A percentile compares a stretch with the other conserved stretches of the same genome.
These are phyloP conservation scores for Earliella scabrosa DNA, from an alignment of 1,284 basidiomycete species.

Conservation along the genomic window DNA sequence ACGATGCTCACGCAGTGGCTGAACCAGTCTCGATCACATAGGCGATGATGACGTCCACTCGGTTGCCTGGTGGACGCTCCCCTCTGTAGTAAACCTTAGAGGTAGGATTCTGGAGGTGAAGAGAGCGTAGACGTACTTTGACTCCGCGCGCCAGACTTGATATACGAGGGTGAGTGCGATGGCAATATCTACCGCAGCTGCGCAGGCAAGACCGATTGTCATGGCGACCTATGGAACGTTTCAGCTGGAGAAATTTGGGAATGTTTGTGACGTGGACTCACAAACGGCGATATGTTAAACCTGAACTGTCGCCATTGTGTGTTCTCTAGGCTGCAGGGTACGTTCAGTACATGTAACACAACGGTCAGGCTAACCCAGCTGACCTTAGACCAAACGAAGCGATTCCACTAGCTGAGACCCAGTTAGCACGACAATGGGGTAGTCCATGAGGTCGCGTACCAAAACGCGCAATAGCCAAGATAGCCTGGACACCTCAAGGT, in stretches of 20 bases:
- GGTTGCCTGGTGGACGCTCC: neutral
- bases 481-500: too few species aligned
- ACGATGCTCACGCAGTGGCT: conserved; percentile 13
- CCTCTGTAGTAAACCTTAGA: neutral
- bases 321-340: neutral
- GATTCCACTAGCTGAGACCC: neutral
- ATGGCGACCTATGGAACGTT: neutral
- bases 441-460: too few species aligned
- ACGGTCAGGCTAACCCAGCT: too few species aligned
- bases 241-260: too few species aligned
- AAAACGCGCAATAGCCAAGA: too few species aligned
- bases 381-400: neutral
- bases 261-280: neutral
- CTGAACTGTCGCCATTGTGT: neutral
- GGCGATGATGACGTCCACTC: conserved; percentile 2
- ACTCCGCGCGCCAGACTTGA: conserved; percentile 4
- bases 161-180: conserved; percentile 13
- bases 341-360: neutral
- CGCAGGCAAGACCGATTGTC: conserved; percentile 16
- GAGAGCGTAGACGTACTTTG: conserved; percentile 4
- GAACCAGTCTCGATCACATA: conserved; percentile 24
- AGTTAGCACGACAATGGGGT: too few species aligned
- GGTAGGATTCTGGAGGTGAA: neutral
- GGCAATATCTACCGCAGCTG: conserved; percentile 18
- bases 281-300: neutral